Evolutionary conservation across 2,329 filamentous ascomycete genomes (phyloP), one percentile per base, ranked within the genome.

Genomic region (Blastomyces emzantsi): DNA sequence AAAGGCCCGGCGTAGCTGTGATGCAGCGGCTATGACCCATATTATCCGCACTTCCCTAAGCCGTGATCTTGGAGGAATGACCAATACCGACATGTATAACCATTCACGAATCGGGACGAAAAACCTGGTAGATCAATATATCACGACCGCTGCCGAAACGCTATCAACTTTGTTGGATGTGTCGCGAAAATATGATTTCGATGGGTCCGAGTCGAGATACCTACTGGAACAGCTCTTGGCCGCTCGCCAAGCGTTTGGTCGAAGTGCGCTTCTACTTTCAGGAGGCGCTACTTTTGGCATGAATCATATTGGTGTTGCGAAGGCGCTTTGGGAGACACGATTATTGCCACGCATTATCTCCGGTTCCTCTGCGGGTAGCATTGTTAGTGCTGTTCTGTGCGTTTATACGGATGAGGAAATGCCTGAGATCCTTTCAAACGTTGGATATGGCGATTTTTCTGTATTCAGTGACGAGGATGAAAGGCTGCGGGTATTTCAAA

Each of bases 261-360:
- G 91, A 66, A 94, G 88, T 66, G 92, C 90, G 0, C 78, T 96
- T 60, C 80, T 95, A 11, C 79, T 96, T 11, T 95, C 91, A 4
- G 92, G 92, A 8, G 92, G 92, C 1, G 91, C 89, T 1, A 94
- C 92, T 0, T 91, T 95, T 76, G 92, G 92, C 51, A 95, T 96
- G 90, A 90, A 90, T 65, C 92, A 96, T 73, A 89, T 96, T 62
- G 92, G 92, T 1, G 91, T 96, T 2, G 79, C 95, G 62, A 95
- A 95, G 74, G 83, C 88, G 3, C 80, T 96, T 2, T 92, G 87
- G 73, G 86, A 94, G 70, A 82, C 85, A 3, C 83, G 85, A 8
- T 80, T 96, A 15, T 81, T 96, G 2, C 92, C 92, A 2, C 87
- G 90, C 57, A 92, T 96, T 72, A 90, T 96, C 61, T 95, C 90